Evolutionary conservation across 2,329 filamentous ascomycete species (phyloP).

Genomic region (Pezicula neosporulosa): DNA sequence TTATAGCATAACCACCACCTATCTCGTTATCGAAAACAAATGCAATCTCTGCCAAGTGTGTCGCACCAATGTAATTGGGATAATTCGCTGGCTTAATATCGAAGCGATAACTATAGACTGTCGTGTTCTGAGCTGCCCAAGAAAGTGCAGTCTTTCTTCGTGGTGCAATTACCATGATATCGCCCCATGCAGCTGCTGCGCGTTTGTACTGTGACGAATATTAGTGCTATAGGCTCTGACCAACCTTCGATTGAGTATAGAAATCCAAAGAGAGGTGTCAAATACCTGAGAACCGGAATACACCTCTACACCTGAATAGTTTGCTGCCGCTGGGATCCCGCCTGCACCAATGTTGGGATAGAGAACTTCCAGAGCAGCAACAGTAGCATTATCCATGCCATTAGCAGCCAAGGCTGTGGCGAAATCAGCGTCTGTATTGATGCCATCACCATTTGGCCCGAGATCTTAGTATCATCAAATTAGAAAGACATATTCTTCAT

Average conservation of each 20-base stretch:
- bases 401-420: constrained; percentile 4
- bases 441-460: background rate
- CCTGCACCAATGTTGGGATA: constrained; percentile 1
- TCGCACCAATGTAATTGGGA: constrained; percentile 16
- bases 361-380: background rate
- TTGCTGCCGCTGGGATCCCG: no score
- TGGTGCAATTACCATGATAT: constrained; percentile 1
- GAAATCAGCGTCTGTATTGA: constrained; percentile 19
- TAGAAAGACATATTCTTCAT: constrained; percentile 4
- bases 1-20: constrained; percentile 39
- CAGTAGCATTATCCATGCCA: constrained; percentile 6
- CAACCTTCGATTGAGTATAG: background rate
- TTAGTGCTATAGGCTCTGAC: constrained; percentile 20
- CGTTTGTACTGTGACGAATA: constrained; percentile 32
- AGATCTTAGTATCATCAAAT: constrained; percentile 3
- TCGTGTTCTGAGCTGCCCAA: constrained; percentile 9
- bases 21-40: constrained; percentile 51
- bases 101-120: constrained; percentile 38
- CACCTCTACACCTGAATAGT: no score
- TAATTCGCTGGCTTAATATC: constrained; percentile 34
- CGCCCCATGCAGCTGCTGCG: background rate
- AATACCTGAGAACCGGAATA: constrained; percentile 45
- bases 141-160: constrained; percentile 1
- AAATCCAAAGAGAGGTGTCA: constrained; percentile 40
- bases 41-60: constrained; percentile 44